Conservation (phyloP, 163 green algal genomes). For the Chloroidium sp. region DNA sequence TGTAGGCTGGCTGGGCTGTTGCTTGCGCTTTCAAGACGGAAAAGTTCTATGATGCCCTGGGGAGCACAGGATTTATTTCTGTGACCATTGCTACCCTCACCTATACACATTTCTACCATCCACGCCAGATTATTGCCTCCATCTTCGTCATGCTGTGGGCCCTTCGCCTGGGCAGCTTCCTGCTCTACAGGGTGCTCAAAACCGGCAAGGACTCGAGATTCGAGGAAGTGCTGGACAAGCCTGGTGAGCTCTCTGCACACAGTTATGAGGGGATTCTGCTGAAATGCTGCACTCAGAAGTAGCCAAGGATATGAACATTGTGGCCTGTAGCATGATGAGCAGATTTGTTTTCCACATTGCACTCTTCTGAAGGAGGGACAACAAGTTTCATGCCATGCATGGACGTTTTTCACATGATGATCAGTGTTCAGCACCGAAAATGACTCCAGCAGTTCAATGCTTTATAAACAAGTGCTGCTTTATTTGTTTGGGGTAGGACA, state of each 20-base stretch:
- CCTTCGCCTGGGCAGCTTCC: conserved; percentile 56
- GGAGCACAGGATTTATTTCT: conserved; percentile 44
- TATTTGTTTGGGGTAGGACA: no score
- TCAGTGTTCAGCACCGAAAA: no score
- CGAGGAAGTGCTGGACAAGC: conserved; percentile 52
- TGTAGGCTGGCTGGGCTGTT: conserved; percentile 47
- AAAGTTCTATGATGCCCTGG: conserved; percentile 70
- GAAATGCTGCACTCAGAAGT: not conserved
- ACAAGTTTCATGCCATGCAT: no score
- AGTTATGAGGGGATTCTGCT: no score
- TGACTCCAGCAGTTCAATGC: no score
- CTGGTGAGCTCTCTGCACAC: conserved; percentile 12
- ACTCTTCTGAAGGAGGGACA: no score
- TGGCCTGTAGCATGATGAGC: not conserved
- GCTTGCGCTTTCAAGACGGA: conserved; percentile 51
- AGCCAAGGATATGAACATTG: not conserved
- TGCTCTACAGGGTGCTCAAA: conserved; percentile 51
- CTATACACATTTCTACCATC: conserved; percentile 15
- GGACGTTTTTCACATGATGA: no score
- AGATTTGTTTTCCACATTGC: no score
- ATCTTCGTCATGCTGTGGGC: conserved; percentile 56
- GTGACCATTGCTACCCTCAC: conserved; percentile 39
- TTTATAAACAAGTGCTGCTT: no score
- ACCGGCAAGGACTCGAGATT: conserved; percentile 61
- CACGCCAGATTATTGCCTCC: conserved; percentile 42